Evolutionary conservation across 2,329 filamentous ascomycete genomes (phyloP), one percentile per base, ranked within the genome.

Genomic region (Phialophora macrospora): DNA sequence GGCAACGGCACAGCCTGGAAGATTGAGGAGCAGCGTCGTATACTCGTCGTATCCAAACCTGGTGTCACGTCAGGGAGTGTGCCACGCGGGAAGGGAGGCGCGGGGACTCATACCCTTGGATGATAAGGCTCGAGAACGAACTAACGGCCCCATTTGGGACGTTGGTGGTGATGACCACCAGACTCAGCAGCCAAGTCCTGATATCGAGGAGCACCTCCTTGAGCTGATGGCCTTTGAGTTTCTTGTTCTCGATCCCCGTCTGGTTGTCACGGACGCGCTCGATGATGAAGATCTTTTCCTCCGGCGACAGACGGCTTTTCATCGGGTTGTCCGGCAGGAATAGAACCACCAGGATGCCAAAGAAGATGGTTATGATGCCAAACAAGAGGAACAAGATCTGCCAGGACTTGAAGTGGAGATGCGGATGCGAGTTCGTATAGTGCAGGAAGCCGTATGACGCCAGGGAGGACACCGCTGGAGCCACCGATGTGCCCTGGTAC

Each of bases 181-280:
- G 60, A 46, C 68, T 71, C 32, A 80, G 73, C 24, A 80, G 68
- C 68, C 75, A 81, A 0, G 81, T 79, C 58, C 83, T 79, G 1
- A 79, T 73, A 41, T 83, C 79, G 8, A 55, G 55, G 55, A 83
- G 76, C 3, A 78, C 77, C 73, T 85, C 83, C 30, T 75, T 66
- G 20, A 82, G 74, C 59, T 85, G 83, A 3, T 74, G 65, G 17
- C 70, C 68, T 68, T 85, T 84, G 73, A 84, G 81, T 48, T 79
- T 75, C 61, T 83, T 82, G 73, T 82, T 83, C 55, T 83, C 80
- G 17, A 84, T 82, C 6, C 83, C 83, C 1, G 80, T 84, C 59
- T 81, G 78, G 46, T 83, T 82, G 34, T 76, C 76, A 2, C 80
- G 75, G 0, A 84, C 75, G 0, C 81, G 77, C 62, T 81, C 78